A percentile compares a stretch with the other conserved stretches of the same genome.
Evolutionary conservation across 2,329 filamentous ascomycete species (phyloP).

Genomic region (Alternaria conjuncta): DNA sequence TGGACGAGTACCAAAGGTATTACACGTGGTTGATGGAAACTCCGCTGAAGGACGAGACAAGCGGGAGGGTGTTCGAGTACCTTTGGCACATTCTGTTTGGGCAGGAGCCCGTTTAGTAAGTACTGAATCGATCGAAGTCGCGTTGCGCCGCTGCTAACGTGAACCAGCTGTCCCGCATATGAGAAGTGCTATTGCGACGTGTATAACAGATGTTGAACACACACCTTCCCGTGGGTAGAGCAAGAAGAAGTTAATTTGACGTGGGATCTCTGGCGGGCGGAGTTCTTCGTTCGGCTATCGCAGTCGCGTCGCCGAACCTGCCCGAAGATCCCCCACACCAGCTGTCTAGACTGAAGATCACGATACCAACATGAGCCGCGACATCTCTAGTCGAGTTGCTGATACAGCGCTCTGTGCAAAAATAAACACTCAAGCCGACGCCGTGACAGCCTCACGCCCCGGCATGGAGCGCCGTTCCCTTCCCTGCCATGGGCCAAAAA

Average conservation of each 20-base stretch:
- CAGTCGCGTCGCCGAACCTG: neutral
- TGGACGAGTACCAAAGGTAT: constrained; percentile 35
- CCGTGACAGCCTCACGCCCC: neutral
- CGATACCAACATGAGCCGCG: too few relatives aligned
- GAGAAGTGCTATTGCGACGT: constrained; percentile 31
- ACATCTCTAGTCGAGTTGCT: too few relatives aligned
- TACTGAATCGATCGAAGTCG: constrained; percentile 5
- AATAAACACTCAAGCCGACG: neutral
- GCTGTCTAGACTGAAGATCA: too few relatives aligned
- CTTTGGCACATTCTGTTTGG: constrained; percentile 38
- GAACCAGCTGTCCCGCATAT: constrained; percentile 23
- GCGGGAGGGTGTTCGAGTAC: constrained; percentile 33
- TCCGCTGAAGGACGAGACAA: constrained; percentile 28
- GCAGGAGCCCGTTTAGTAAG: constrained; percentile 26
- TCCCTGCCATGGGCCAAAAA: neutral
- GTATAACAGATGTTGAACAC: constrained; percentile 17
- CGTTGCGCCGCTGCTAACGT: constrained; percentile 6
- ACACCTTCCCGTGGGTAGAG: neutral
- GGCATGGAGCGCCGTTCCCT: neutral
- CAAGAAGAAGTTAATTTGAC: neutral
- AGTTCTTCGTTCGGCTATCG: neutral
- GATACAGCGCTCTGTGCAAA: neutral
- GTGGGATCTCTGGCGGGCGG: neutral
- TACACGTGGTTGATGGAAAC: constrained; percentile 33
- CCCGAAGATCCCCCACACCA: neutral